Evolutionary conservation across 108 stramenopile species (phyloP), one percentile per base, ranked within the genome.

Genomic region (Pseudonitzschia delicatissima): DNA sequence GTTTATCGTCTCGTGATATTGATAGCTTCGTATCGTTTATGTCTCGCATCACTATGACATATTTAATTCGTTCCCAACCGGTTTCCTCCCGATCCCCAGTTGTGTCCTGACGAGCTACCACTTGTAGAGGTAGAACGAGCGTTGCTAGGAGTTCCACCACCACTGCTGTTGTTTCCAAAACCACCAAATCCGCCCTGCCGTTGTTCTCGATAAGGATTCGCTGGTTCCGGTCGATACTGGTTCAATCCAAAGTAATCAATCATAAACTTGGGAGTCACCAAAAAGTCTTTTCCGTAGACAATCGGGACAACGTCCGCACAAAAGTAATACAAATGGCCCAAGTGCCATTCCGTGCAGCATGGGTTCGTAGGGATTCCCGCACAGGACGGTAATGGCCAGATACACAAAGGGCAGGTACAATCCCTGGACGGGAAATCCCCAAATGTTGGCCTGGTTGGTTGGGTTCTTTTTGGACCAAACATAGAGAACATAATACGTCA

Each of bases 271-370:
- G 95, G 95, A 5, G 95, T 96, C 40, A 79, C 74, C 66, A 96
- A 45, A 7, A 92, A 25, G 66, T 92, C 89, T 37, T 82, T 88
- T 20, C 90, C 90, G 53, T 96, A 88, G 9, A 91, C 88, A 12
- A 72, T 63, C 8, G 95, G 95, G 3, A 90, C 75, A 2, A 96
- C 95, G 57, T 94, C 92, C 27, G 84, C 90, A 66, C 89, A 72
- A 74, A 94, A 96, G 79, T 91, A 96, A 66, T 85, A 96, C 25
- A 92, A 42, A 72, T 96, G 96, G 8, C 96, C 96, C 18, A 78
- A n/a, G 39, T 5, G 60, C 84, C 15, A 93, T 75, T 23, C 95
- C 95, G 60, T 89, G 87, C 26, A 91, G 50, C 44, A 87, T 36
- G 67, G 86, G 83, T 37, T 74, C 48, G 39, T 77, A 87, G 9